A percentile compares a stretch with the other conserved stretches of the same genome.
These are phyloP conservation scores for Nemania diffusa DNA, from an alignment of 2,329 filamentous ascomycete species.

Conservation along the genomic window DNA sequence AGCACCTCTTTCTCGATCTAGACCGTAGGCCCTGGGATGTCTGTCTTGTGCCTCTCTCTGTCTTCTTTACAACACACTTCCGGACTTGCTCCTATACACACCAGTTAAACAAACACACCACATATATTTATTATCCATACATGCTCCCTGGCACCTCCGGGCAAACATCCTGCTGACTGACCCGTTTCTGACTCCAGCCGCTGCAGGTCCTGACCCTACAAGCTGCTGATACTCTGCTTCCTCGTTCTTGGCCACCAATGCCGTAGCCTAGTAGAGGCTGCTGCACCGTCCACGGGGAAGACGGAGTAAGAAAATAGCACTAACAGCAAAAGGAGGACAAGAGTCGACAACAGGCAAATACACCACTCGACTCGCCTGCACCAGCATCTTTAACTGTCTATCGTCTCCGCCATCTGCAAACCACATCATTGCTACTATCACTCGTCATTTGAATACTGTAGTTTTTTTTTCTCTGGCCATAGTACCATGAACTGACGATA, in stretches of 20 bases:
- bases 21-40: constrained; percentile 21
- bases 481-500: constrained; percentile 49
- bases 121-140: constrained; percentile 10
- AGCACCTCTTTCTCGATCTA: constrained; percentile 6
- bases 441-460: constrained; percentile 28
- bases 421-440: constrained; percentile 21
- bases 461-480: constrained; percentile 29
- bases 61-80: constrained; percentile 4
- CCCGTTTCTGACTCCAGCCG: constrained; percentile 38
- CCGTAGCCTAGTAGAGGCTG: constrained; percentile 46
- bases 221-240: constrained; percentile 35
- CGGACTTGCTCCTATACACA: background rate
- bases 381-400: constrained; percentile 27
- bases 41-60: constrained; percentile 19
- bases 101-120: constrained; percentile 4
- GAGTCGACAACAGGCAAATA: constrained; percentile 16
- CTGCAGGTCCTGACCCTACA: constrained; percentile 39
- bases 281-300: constrained; percentile 41
- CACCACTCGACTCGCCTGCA: constrained; percentile 19
- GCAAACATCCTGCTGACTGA: constrained; percentile 42
- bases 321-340: constrained; percentile 8
- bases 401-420: constrained; percentile 35
- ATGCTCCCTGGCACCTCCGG: constrained; percentile 16
- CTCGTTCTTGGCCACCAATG: constrained; percentile 44
- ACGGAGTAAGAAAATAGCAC: constrained; percentile 19